Percentiles rank a stretch among this genome's conserved stretches.
Evolutionary conservation across 371 early-diverging fungal genomes (phyloP).

Genomic region (Mucor lusitanicus): DNA sequence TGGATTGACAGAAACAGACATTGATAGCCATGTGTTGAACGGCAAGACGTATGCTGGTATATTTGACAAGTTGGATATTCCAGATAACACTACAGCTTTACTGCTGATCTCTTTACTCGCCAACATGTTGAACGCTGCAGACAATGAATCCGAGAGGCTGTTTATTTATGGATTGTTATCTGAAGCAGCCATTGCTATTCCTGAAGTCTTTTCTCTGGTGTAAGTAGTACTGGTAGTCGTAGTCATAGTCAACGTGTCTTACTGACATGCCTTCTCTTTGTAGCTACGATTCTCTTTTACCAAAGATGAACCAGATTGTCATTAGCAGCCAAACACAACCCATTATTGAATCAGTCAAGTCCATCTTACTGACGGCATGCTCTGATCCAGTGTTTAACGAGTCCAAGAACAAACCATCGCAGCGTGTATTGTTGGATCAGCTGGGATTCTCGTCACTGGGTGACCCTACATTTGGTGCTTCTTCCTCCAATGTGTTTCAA

Average conservation of each 20-base stretch:
- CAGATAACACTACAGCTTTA: conserved; percentile 65
- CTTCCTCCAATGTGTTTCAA: conserved; percentile 25
- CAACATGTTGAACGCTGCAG: conserved; percentile 77
- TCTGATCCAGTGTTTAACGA: conserved; percentile 54
- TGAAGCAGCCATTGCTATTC: conserved; percentile 71
- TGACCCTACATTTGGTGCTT: conserved; percentile 27
- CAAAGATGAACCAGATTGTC: conserved; percentile 73
- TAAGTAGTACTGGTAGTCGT: conserved; percentile 35
- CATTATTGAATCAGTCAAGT: conserved; percentile 69
- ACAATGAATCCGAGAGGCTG: conserved; percentile 78
- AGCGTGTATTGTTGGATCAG: conserved; percentile 45
- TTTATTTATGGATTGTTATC: conserved; percentile 82
- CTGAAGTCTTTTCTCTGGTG: conserved; percentile 76
- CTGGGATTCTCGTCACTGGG: conserved; percentile 41
- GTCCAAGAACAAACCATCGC: conserved; percentile 35
- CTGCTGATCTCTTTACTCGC: conserved; percentile 73
- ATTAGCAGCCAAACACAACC: conserved; percentile 64
- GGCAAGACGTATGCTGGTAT: conserved; percentile 55
- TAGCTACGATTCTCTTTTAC: conserved; percentile 66
- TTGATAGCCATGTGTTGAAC: conserved; percentile 38
- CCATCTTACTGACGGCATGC: conserved; percentile 69
- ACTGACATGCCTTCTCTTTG: neutral
- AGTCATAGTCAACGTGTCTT: neutral
- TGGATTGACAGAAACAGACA: conserved; percentile 47
- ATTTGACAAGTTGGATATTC: conserved; percentile 65